These are phyloP conservation scores for Umbelopsis isabellina DNA, from an alignment of 192 early-diverging fungal species.

Conservation along the genomic window DNA sequence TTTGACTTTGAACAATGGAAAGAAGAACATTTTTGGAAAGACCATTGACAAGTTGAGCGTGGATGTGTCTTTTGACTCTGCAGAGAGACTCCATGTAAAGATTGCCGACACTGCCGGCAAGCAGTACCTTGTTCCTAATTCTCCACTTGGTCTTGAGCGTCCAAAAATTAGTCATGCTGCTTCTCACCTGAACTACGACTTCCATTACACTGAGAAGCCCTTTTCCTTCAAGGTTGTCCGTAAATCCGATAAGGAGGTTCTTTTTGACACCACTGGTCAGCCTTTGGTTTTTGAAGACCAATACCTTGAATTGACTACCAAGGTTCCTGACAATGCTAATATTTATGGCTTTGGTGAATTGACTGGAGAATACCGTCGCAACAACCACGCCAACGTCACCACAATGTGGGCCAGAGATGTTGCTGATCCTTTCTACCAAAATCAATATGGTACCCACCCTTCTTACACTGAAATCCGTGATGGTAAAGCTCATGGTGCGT, in stretches of 20 bases:
- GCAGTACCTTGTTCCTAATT: slow-evolving; percentile 34
- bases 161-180: slow-evolving; percentile 12
- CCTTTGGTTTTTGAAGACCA: slow-evolving; percentile 67
- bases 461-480: slow-evolving; percentile 66
- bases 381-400: slow-evolving; percentile 25
- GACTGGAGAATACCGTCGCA: slow-evolving; percentile 54
- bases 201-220: slow-evolving; percentile 35
- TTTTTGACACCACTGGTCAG: slow-evolving; percentile 47
- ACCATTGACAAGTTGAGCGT: slow-evolving; percentile 49
- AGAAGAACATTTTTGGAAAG: slow-evolving; percentile 43
- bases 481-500: slow-evolving; percentile 52
- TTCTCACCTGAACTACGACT: slow-evolving; percentile 24
- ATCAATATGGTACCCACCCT: slow-evolving; percentile 68
- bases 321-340: slow-evolving; percentile 56
- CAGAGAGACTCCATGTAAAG: slow-evolving; percentile 53
- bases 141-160: slow-evolving; percentile 27
- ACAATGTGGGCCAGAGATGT: slow-evolving; percentile 22
- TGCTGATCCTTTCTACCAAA: slow-evolving; percentile 49
- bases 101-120: slow-evolving; percentile 26
- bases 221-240: slow-evolving; percentile 50
- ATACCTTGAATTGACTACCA: slow-evolving; percentile 67
- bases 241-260: slow-evolving; percentile 35
- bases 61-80: slow-evolving; percentile 54
- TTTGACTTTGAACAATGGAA: slow-evolving; percentile 9
- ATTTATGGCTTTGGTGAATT: slow-evolving; percentile 73